A percentile compares a stretch with the other conserved stretches of the same genome.
These are phyloP conservation scores for Penicillium malachiteum DNA, from an alignment of 495 filamentous ascomycete genomes.

Conservation along the genomic window DNA sequence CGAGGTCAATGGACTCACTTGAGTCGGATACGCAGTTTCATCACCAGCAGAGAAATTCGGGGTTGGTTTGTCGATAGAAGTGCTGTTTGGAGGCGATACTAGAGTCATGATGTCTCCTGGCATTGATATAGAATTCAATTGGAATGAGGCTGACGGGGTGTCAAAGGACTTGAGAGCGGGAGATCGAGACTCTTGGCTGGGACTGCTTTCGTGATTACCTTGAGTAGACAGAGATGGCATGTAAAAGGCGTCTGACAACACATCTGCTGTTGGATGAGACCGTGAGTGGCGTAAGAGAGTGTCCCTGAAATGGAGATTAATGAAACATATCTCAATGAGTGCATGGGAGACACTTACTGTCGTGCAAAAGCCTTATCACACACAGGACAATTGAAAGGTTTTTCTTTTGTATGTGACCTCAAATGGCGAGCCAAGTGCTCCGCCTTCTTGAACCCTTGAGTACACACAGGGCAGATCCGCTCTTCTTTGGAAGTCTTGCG, in stretches of 20 bases:
- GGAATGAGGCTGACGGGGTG: neutral
- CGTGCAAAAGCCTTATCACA: constrained; percentile 30
- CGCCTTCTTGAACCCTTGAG: constrained; percentile 27
- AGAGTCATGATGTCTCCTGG: constrained; percentile 3
- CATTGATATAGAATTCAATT: neutral
- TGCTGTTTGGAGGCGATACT: constrained; percentile 10
- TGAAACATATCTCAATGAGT: neutral
- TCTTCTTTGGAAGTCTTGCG: constrained; percentile 22
- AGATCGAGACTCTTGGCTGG: neutral
- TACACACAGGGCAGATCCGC: constrained; percentile 25
- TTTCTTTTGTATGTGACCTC: constrained; percentile 36
- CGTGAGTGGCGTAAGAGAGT: constrained; percentile 24
- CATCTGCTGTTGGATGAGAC: constrained; percentile 6
- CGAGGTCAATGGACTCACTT: constrained; percentile 8
- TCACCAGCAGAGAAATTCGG: constrained; percentile 7
- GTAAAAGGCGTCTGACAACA: neutral
- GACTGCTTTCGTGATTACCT: neutral
- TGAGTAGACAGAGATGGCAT: neutral
- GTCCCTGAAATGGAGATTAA: constrained; percentile 12
- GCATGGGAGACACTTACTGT: constrained; percentile 17
- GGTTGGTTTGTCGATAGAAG: constrained; percentile 8
- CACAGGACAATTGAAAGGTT: constrained; percentile 28
- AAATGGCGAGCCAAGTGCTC: constrained; percentile 34
- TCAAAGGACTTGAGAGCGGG: neutral
- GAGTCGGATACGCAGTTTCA: constrained; percentile 1